Conservation (phyloP, 2,329 filamentous ascomycete genomes). For the Colletotrichum endophyticum region DNA sequence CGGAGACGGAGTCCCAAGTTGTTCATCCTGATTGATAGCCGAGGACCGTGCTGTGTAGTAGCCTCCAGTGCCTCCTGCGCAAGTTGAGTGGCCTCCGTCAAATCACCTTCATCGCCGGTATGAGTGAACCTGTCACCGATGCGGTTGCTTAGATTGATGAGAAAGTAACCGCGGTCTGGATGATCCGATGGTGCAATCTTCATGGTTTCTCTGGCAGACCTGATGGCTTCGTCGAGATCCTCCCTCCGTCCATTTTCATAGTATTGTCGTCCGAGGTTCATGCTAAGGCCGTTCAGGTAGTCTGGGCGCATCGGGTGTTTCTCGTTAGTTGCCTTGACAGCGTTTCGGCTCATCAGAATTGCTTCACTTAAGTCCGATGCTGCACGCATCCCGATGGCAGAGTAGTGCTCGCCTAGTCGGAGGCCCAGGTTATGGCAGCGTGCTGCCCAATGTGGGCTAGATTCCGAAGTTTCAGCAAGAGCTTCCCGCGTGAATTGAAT, state of each 20-base stretch:
- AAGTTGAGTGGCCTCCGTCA: not conserved
- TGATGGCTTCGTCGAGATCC: not conserved
- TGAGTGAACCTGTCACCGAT: not conserved
- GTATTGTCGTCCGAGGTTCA: not conserved
- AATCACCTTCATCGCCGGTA: not conserved
- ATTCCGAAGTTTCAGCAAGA: not conserved
- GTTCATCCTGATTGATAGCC: not conserved
- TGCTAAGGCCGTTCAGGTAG: not conserved
- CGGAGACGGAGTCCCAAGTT: not conserved
- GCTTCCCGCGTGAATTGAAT: not conserved
- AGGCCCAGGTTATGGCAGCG: not conserved
- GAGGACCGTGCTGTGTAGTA: not conserved
- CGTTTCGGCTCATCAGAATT: not conserved
- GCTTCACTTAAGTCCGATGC: not conserved
- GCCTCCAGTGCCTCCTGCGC: not conserved
- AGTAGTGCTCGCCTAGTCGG: not conserved
- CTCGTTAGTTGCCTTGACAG: not conserved
- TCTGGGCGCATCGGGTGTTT: not conserved
- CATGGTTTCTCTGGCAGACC: not conserved
- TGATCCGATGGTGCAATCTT: not conserved
- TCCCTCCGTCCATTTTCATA: rapidly evolving
- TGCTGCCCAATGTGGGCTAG: not conserved
- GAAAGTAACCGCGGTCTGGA: not conserved
- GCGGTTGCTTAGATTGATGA: not conserved
- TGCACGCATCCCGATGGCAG: not conserved